These are phyloP conservation scores for Rhamnella rubrinervis DNA, from an alignment of 331 rosid genomes.

Conservation along the genomic window DNA sequence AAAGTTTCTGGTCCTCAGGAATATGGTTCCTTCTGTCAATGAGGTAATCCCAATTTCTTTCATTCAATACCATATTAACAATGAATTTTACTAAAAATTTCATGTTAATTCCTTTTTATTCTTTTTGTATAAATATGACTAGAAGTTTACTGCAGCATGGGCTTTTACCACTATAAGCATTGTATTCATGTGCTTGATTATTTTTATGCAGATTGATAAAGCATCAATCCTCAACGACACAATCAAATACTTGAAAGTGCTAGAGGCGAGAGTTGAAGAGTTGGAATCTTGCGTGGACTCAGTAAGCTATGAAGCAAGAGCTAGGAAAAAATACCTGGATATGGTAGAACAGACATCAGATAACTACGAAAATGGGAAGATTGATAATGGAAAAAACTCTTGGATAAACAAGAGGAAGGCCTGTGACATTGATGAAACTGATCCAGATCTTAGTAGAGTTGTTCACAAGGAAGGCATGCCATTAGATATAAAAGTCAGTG, in stretches of 20 bases:
- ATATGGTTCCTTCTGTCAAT: slow-evolving; percentile 52
- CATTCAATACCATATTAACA: neutral
- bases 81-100: slow-evolving; percentile 2
- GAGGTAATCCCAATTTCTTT: slow-evolving; percentile 47
- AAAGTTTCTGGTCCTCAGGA: slow-evolving; percentile 48
- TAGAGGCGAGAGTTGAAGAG: slow-evolving; percentile 72
- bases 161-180: neutral
- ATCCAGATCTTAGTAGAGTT: slow-evolving; percentile 27
- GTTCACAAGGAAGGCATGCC: slow-evolving; percentile 33
- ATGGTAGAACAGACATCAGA: slow-evolving; percentile 64
- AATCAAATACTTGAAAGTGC: slow-evolving; percentile 66
- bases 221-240: slow-evolving; percentile 62
- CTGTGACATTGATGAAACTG: slow-evolving; percentile 44
- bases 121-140: neutral
- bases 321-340: slow-evolving; percentile 46
- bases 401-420: slow-evolving; percentile 71
- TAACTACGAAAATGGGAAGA: slow-evolving; percentile 40
- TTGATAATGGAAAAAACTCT: slow-evolving; percentile 33
- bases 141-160: neutral
- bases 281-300: slow-evolving; percentile 65
- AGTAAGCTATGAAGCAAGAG: slow-evolving; percentile 40
- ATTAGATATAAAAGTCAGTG: slow-evolving; percentile 53
- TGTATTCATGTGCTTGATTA: neutral
- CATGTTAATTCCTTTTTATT: neutral
- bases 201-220: slow-evolving; percentile 51